Evolutionary conservation across 805 yeast genomes (phyloP).

Genomic region (Dipodascus geniculatus): DNA sequence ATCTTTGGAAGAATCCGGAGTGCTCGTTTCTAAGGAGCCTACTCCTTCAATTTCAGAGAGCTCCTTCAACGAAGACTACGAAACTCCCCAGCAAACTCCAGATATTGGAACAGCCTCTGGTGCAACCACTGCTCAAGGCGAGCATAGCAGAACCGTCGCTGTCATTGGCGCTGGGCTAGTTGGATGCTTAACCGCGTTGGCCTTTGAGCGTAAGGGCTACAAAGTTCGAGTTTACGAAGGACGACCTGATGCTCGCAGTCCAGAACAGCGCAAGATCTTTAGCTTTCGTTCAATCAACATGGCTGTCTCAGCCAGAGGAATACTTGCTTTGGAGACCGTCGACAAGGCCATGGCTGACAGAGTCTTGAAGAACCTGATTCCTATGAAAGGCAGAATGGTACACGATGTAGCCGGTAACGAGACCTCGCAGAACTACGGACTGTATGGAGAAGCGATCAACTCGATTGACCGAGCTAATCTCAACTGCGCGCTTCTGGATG

Average conservation of each 20-base stretch:
- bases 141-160: slow-evolving; percentile 9
- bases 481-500: slow-evolving; percentile 54
- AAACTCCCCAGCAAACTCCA: background rate
- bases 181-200: slow-evolving; percentile 77
- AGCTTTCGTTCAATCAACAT: slow-evolving; percentile 55
- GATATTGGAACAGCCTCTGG: background rate
- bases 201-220: slow-evolving; percentile 60
- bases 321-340: slow-evolving; percentile 51
- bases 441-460: slow-evolving; percentile 73
- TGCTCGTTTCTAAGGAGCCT: background rate
- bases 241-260: slow-evolving; percentile 53
- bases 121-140: background rate
- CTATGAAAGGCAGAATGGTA: slow-evolving; percentile 86
- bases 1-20: background rate
- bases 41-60: background rate
- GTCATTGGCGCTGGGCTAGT: slow-evolving; percentile 86
- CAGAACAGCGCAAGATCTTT: slow-evolving; percentile 14
- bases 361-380: slow-evolving; percentile 52
- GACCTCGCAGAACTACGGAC: slow-evolving; percentile 64
- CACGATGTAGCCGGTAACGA: slow-evolving; percentile 56
- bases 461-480: slow-evolving; percentile 69
- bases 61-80: background rate
- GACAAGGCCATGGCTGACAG: slow-evolving; percentile 46
- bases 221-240: slow-evolving; percentile 61
- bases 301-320: slow-evolving; percentile 82